Evolutionary conservation across 129 eudicot species (phyloP), one percentile per base, ranked within the genome.

Genomic region (Centaurea solstitialis): DNA sequence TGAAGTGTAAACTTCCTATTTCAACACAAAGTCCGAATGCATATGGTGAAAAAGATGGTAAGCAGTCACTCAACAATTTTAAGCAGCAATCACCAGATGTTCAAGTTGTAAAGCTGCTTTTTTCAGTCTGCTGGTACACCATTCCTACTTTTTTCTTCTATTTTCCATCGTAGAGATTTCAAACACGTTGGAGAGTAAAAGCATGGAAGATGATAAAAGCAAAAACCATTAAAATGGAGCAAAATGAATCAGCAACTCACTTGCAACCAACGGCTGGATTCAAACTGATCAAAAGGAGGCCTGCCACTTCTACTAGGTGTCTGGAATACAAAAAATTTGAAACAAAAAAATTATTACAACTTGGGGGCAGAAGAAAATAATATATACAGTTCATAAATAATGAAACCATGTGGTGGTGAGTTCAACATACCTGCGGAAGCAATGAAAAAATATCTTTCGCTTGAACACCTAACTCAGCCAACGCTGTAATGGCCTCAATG

Each of bases 401-500:
- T n/a, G 62, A 47, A 80, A 18, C 66, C 65, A 80, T 22, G 33
- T 12, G 38, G 23, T 73, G 73, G 74, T 78, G 33, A 41, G 61
- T 76, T 73, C 53, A 85, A 79, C 86, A 69, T 66, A 94, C 98
- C 96, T 92, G 98, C 12, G 98, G 96, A 85, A 94, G 85, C 87
- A 92, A 86, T 26, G 93, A 87, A 70, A 88, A 80, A 62, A 94
- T 92, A 72, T 94, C 98, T 89, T 92, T 94, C 7, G 98, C 90
- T 17, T 90, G 78, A 79, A 89, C 94, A 76, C 98, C 97, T 74
- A 92, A 81, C 77, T 94, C 98, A 59, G 98, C 97, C 91, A 94
- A 92, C 3, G 97, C 90, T 47, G 77, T 87, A 72, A 92, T 87
- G 39, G 98, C 98, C 88, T 94, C 98, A 43, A 94, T 76, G 35